Conservation (phyloP, 75 land plant species). For the Cryptomeria japonica region DNA sequence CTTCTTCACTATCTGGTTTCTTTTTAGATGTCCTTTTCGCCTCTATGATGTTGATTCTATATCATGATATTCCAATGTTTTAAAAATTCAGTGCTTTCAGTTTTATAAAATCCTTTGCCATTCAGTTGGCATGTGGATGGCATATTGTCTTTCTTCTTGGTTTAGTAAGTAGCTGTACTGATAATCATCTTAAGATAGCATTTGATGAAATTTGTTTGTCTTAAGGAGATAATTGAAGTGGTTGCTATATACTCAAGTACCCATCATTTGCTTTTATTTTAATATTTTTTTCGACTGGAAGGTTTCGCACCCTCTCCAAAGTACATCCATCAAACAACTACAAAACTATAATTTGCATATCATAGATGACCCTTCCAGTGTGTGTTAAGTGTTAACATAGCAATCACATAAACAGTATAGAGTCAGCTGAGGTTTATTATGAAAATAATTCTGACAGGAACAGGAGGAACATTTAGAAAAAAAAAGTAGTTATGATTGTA, state of each 20-base stretch:
- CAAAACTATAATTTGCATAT: too few species aligned
- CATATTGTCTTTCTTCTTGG: background rate
- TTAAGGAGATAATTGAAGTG: background rate
- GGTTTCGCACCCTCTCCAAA: too few species aligned
- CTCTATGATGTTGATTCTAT: background rate
- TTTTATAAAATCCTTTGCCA: background rate
- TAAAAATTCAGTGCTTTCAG: background rate
- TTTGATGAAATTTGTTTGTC: background rate
- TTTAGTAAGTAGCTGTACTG: background rate
- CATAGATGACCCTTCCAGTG: too few species aligned
- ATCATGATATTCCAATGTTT: background rate
- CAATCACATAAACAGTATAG: too few species aligned
- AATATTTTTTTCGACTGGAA: too few species aligned
- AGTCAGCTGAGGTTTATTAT: too few species aligned
- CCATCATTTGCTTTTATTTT: too few species aligned
- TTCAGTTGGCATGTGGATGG: background rate
- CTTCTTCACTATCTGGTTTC: background rate
- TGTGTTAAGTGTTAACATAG: too few species aligned
- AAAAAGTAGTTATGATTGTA: background rate
- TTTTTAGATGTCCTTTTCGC: background rate
- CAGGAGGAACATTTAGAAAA: too few species aligned
- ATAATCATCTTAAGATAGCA: background rate
- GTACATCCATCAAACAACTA: too few species aligned
- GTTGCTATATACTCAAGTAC: background rate
- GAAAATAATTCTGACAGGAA: too few species aligned